phyloP scores from a whole-genome alignment of 225 moss, liverwort and hornwort genomes.

The Physcomitrellopsis africana region DNA sequence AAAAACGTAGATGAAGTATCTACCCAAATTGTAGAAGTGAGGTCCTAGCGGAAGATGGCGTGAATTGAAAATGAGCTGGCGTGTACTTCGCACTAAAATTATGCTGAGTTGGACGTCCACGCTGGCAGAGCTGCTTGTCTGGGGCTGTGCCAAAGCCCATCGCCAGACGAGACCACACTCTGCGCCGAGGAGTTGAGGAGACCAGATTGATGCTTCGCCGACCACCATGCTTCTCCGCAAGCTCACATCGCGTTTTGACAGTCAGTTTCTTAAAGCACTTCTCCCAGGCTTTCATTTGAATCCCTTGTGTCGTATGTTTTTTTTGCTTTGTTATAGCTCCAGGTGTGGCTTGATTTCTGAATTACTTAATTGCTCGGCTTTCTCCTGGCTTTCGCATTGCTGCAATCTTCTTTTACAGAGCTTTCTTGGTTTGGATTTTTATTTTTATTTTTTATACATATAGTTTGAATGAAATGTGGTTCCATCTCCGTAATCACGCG shows the following conservation, averaged over 20 bases:
- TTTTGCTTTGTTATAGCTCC: not conserved
- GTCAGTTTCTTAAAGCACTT: conserved; percentile 30
- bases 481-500: not conserved
- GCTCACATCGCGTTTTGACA: conserved; percentile 54
- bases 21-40: too few relatives aligned
- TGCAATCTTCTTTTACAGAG: not conserved
- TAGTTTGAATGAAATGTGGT: not conserved
- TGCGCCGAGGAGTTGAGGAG: not conserved
- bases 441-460: too few relatives aligned
- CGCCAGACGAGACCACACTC: not conserved
- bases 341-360: conserved; percentile 4
- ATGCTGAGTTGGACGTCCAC: not conserved
- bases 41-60: too few relatives aligned
- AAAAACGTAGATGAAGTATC: too few relatives aligned
- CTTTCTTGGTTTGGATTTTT: too few relatives aligned
- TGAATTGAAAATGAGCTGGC: too few relatives aligned
- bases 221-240: conserved; percentile 53
- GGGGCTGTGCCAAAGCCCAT: conserved; percentile 12
- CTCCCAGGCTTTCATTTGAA: not conserved
- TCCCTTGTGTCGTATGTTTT: not conserved
- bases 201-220: not conserved
- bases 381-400: not conserved
- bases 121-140: not conserved
- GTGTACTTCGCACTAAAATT: too few relatives aligned
- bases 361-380: not conserved